Evolutionary conservation across 1,284 basidiomycete genomes (phyloP), one percentile per base, ranked within the genome.

Genomic region (Stereum hirsutum): DNA sequence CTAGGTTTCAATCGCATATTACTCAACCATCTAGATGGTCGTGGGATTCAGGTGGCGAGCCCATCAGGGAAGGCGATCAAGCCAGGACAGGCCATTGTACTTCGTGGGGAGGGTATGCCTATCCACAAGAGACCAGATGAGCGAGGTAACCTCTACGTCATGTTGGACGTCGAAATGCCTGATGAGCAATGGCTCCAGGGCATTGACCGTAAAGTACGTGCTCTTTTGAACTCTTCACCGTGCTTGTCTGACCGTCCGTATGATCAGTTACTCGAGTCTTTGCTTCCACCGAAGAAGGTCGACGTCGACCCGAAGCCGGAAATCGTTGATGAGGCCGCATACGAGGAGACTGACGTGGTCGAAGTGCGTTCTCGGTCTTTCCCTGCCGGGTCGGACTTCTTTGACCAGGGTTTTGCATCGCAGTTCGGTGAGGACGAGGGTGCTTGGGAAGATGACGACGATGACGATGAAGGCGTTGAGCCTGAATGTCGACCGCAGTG

Each of bases 101-200:
- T 95, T 27, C 70, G 77, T 4, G 82, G 81, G 5, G 90, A 95
- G 61, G 92, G 92, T 27, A 92, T 96, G 89, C 87, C 89, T 1
- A 64, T 78, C 2, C 70, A 82, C 60, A 83, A 84, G 50, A 70
- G 67, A 21, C 65, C 75, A 17, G 74, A 81, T 44, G 64, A 72
- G 49, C 85, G 79, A 57, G 93, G 93, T 10, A 83, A 94, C 57
- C 66, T 96, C 39, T 89, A 81, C 50, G 70, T 95, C 42, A 73
- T 82, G 46, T 75, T 95, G 45, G 74, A 82, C 42, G 73, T 96
- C 43, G 90, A 94, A 63, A 92, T 92, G 86, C 88, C 90, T 7
- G 68, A 72, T 46, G 66, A 74, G 40, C 64, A 74, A 33, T 91
- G 88, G 87, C 57, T 89, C 25, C 68, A 63, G 47, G 68, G 64